These are phyloP conservation scores for Crithidia bombi DNA, from an alignment of 208 protist genomes.

Conservation along the genomic window DNA sequence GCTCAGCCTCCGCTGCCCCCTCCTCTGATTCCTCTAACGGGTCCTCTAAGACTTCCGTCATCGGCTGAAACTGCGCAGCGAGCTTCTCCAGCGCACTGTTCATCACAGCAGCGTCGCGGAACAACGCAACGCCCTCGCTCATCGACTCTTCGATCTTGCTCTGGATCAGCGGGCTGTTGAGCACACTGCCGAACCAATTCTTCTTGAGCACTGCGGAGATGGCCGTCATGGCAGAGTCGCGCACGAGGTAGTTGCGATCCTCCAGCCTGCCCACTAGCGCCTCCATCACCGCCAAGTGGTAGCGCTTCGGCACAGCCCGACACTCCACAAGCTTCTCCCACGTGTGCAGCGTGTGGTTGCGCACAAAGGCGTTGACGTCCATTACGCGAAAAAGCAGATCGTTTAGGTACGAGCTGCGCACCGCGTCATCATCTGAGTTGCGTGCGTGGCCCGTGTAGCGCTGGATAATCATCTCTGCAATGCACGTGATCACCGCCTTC, in stretches of 20 bases:
- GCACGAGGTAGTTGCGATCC: conserved; percentile 87
- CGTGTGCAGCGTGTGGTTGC: conserved; percentile 83
- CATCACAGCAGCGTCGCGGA: conserved; percentile 38
- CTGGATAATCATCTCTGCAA: conserved; percentile 87
- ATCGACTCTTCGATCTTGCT: conserved; percentile 56
- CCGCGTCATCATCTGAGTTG: conserved; percentile 43
- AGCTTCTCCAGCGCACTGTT: conserved; percentile 37
- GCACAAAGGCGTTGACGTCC: conserved; percentile 89
- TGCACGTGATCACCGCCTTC: conserved; percentile 81
- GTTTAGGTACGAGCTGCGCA: conserved; percentile 69
- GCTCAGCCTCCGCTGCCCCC: conserved; percentile 15
- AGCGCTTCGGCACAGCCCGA: conserved; percentile 77
- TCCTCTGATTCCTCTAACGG: conserved; percentile 23
- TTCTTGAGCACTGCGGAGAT: conserved; percentile 67
- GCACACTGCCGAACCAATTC: conserved; percentile 89
- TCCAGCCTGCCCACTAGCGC: conserved; percentile 76
- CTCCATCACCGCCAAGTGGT: conserved; percentile 69
- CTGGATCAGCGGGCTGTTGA: conserved; percentile 56
- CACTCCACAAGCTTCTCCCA: conserved; percentile 79
- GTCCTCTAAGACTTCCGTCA: conserved; percentile 36
- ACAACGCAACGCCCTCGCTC: conserved; percentile 32
- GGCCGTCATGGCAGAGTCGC: conserved; percentile 81
- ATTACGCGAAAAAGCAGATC: conserved; percentile 87
- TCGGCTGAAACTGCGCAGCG: conserved; percentile 46
- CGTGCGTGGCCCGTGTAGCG: conserved; percentile 64